These are phyloP conservation scores for Suillus fuscotomentosus DNA, from an alignment of 768 basidiomycete genomes.

Conservation along the genomic window DNA sequence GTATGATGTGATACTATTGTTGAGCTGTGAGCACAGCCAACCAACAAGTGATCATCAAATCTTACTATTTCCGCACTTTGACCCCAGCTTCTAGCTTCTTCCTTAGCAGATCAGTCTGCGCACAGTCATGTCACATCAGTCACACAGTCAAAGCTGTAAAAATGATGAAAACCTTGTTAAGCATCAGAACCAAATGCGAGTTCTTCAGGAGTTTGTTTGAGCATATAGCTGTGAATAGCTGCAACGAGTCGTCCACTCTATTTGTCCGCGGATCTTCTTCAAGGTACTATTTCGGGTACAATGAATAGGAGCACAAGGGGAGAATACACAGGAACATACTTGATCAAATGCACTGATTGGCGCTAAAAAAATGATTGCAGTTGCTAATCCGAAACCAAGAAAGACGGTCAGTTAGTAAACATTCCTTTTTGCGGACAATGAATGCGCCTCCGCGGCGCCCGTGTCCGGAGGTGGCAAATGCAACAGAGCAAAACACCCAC, in stretches of 20 bases:
- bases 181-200: constrained; percentile 69
- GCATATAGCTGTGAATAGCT: constrained; percentile 74
- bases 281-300: constrained; percentile 52
- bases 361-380: constrained; percentile 84
- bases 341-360: constrained; percentile 89
- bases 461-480: constrained; percentile 7
- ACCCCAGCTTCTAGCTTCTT: constrained; percentile 68
- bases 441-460: background rate
- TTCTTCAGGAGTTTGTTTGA: constrained; percentile 71
- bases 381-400: constrained; percentile 42
- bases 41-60: constrained; percentile 15
- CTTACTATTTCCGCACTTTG: constrained; percentile 76
- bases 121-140: constrained; percentile 9
- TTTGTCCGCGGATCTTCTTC: constrained; percentile 81
- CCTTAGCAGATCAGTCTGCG: constrained; percentile 70
- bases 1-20: constrained; percentile 69
- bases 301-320: constrained; percentile 5
- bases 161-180: constrained; percentile 63
- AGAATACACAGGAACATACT: constrained; percentile 36
- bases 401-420: constrained; percentile 6
- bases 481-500: constrained; percentile 36
- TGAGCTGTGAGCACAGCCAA: constrained; percentile 4
- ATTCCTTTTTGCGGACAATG: background rate
- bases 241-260: constrained; percentile 78
- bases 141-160: constrained; percentile 4